A percentile compares a stretch with the other conserved stretches of the same genome.
These are phyloP conservation scores for Diaporthe sp. DNA, from an alignment of 2,329 filamentous ascomycete genomes.

Conservation along the genomic window DNA sequence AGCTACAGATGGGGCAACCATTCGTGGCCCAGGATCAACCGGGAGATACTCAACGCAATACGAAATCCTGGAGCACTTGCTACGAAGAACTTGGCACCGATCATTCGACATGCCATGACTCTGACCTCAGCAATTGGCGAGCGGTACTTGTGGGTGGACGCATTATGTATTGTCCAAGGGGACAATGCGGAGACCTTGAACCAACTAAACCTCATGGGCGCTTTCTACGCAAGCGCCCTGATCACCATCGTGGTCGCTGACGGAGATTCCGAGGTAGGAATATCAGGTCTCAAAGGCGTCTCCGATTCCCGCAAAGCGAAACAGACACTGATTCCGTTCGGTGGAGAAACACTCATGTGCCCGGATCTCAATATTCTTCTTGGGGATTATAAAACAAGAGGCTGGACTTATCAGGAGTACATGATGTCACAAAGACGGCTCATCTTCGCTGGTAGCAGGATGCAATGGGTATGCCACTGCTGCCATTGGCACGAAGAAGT, in stretches of 20 bases:
- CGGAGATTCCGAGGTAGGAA: not conserved
- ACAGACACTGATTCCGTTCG: constrained; percentile 5
- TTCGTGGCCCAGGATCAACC: not conserved
- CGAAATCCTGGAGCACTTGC: not conserved
- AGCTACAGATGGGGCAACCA: constrained; percentile 23
- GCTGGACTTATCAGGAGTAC: constrained; percentile 31
- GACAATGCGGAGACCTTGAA: not conserved
- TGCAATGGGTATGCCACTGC: constrained; percentile 6
- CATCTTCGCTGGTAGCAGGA: not conserved
- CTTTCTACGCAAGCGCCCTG: constrained; percentile 45
- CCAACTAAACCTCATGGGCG: constrained; percentile 17
- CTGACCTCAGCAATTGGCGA: constrained; percentile 42
- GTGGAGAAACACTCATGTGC: not conserved
- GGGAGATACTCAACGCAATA: not conserved
- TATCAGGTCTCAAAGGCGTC: not conserved
- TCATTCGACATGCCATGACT: constrained; percentile 41
- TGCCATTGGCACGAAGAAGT: constrained; percentile 4
- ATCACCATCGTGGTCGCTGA: constrained; percentile 44
- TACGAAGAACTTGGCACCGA: constrained; percentile 44
- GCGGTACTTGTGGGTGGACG: constrained; percentile 52
- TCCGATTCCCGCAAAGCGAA: not conserved
- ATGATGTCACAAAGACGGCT: not conserved
- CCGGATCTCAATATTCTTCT: not conserved
- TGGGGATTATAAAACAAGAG: not conserved
- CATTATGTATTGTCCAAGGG: constrained; percentile 51